Evolutionary conservation across 805 yeast species (phyloP).

Genomic region (Brettanomyces sp.): DNA sequence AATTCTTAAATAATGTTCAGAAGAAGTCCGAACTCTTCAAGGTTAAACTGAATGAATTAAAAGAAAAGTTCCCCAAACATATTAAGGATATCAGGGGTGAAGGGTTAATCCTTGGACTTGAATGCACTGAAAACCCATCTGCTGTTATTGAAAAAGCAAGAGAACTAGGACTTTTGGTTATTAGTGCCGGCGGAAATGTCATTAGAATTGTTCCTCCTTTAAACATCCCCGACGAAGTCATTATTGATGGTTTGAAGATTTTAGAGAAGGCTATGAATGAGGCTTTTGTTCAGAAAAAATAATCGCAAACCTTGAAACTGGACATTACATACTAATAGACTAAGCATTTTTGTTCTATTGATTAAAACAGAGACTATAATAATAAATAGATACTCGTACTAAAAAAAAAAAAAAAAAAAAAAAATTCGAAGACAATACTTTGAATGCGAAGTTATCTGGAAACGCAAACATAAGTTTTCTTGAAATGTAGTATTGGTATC

Average conservation of each 20-base stretch:
- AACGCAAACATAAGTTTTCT: no score
- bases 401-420: no score
- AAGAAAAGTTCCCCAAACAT: conserved; percentile 47
- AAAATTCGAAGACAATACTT: no score
- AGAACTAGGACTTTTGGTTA: conserved; percentile 71
- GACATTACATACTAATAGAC: neutral
- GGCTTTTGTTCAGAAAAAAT: conserved; percentile 11
- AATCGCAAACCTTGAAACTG: neutral
- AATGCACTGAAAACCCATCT: conserved; percentile 58
- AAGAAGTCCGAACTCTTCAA: conserved; percentile 50
- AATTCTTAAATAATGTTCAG: conserved; percentile 52
- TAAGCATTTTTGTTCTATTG: neutral
- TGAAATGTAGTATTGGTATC: no score
- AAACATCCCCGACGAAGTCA: conserved; percentile 63
- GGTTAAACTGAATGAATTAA: conserved; percentile 39
- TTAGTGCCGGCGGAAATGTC: conserved; percentile 89
- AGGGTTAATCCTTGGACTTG: conserved; percentile 81
- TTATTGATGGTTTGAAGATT: conserved; percentile 62
- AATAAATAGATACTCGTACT: neutral
- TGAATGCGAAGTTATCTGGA: no score
- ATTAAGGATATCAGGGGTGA: conserved; percentile 74
- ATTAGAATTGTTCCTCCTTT: conserved; percentile 89
- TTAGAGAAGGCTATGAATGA: conserved; percentile 46
- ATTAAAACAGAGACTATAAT: no score
- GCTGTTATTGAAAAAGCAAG: conserved; percentile 60